Conservation (phyloP, 2,329 filamentous ascomycete species). For the Claviceps humidiphila region DNA sequence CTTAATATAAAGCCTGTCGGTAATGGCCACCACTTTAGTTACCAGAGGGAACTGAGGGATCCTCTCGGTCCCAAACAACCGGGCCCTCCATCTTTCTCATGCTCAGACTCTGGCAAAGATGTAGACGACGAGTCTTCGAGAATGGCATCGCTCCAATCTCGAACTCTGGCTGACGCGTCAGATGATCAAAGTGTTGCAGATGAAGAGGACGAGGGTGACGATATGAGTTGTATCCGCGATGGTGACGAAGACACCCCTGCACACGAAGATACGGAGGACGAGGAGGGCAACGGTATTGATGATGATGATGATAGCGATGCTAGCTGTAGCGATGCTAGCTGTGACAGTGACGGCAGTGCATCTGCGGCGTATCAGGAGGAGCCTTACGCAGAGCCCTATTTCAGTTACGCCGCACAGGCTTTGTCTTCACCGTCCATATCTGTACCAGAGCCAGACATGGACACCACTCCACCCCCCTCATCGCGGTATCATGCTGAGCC, state of each 20-base stretch:
- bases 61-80: slow-evolving; percentile 20
- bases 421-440: neutral
- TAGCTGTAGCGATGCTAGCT: neutral
- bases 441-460: neutral
- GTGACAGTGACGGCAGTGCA: neutral
- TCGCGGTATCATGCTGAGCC: slow-evolving; percentile 8
- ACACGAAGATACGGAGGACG: neutral
- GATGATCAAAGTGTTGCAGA: neutral
- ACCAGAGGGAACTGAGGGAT: slow-evolving; percentile 19
- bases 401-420: neutral
- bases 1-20: slow-evolving; percentile 30
- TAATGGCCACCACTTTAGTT: slow-evolving; percentile 29
- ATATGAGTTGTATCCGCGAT: neutral
- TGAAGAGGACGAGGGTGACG: neutral
- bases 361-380: neutral
- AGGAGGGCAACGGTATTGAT: neutral
- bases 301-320: neutral
- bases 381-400: neutral
- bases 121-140: slow-evolving; percentile 8
- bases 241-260: neutral
- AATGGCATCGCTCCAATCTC: neutral
- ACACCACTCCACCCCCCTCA: neutral
- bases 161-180: neutral
- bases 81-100: slow-evolving; percentile 23
- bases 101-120: slow-evolving; percentile 12